Evolutionary conservation across 345 rosid species (phyloP), one percentile per base, ranked within the genome.

Genomic region (Populus davidiana): DNA sequence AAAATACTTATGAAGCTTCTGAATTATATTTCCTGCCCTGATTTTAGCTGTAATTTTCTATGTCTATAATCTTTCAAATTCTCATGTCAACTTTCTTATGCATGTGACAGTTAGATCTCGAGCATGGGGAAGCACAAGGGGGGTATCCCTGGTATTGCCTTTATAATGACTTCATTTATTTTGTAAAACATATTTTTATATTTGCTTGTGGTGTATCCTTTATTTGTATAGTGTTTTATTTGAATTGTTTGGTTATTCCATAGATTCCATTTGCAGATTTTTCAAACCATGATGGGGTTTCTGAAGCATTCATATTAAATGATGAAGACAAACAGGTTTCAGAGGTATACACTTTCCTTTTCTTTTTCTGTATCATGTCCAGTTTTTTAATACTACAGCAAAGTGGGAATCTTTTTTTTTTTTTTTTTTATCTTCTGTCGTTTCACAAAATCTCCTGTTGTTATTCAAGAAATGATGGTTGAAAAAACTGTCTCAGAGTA

Each of bases 201-300:
- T 47, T 72, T 70, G 66, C 67, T 72, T 79, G 76, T 23, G 29
- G 12, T 67, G n/a, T 67, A 67, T 6, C 65, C 31, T 71, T 33
- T 2, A 2, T 62, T 67, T n/a, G 39, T 61, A 54, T 23, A n/a
- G 41, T 61, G 59, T 54, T 43, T 72, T 67, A 65, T 81, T 75
- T 76, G 75, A 56, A 35, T 5, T 56, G 49, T 72, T 78, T 52
- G 75, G 82, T 76, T 78, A 65, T 85, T 76, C 71, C 79, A 44
- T 87, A 93, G 97, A 89, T 94, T 80, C 98, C 97, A 6, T 91
- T 94, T 88, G 94, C 97, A 85, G 98, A 94, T 85, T 94, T 93
- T 81, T 52, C 90, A 83, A 94, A 94, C 83, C 97, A 94, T 74
- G 88, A 90, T 81, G 93, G 92, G 72, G 71, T 74, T 82, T 88